Evolutionary conservation across 2,329 filamentous ascomycete genomes (phyloP).

Genomic region (Mycogone perniciosa): DNA sequence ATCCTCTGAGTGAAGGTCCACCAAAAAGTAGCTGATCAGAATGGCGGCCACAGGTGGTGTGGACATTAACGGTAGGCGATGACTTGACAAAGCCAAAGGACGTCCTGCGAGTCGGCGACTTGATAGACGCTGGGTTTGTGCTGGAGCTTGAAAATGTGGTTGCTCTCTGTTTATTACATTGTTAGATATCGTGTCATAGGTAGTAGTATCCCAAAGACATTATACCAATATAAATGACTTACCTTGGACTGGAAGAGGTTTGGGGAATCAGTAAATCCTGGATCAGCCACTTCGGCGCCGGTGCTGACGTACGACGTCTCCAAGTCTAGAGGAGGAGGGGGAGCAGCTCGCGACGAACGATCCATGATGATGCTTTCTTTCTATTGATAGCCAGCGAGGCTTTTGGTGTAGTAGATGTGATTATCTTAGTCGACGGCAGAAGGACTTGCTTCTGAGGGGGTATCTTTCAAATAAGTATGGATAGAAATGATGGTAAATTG

Average conservation of each 20-base stretch:
- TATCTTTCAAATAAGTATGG: neutral
- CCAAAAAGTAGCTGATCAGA: conserved; percentile 48
- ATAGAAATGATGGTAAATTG: neutral
- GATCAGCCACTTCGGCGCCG: neutral
- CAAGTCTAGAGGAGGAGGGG: conserved; percentile 7
- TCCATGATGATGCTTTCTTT: conserved; percentile 1
- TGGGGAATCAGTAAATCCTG: conserved; percentile 5
- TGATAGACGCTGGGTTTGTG: conserved; percentile 7
- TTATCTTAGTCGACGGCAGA: neutral
- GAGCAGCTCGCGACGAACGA: conserved; percentile 5
- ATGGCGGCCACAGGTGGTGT: conserved; percentile 51
- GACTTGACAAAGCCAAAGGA: conserved; percentile 30
- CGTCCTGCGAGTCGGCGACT: conserved; percentile 20
- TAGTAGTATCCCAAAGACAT: too few species aligned
- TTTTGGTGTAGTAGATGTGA: neutral
- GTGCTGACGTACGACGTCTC: neutral
- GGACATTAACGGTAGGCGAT: conserved; percentile 41
- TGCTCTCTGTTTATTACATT: conserved; percentile 6
- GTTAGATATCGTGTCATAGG: neutral
- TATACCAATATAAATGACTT: neutral
- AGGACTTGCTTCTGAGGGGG: neutral
- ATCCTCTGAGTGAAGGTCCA: conserved; percentile 39
- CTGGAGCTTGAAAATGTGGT: conserved; percentile 3
- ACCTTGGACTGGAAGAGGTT: conserved; percentile 9
- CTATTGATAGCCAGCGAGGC: neutral